These are phyloP conservation scores for Fereydounia khargensis DNA, from an alignment of 1,284 basidiomycete species.

Conservation along the genomic window DNA sequence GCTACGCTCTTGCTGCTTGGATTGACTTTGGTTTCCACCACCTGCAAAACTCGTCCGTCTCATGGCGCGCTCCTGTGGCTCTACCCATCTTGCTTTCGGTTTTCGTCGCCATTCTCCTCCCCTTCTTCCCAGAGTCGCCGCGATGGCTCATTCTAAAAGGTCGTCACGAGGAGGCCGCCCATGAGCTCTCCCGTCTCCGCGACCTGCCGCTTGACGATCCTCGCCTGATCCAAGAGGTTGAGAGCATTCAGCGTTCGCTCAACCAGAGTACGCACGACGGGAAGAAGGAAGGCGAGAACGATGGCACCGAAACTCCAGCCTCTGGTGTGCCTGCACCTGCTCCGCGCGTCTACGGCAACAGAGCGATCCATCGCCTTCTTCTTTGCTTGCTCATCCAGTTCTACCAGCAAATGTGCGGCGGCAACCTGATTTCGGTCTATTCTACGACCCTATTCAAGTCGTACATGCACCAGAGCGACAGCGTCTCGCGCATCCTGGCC, in stretches of 20 bases:
- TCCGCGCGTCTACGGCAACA: background rate
- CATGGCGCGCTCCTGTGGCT: background rate
- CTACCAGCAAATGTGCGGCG: background rate
- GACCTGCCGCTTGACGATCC: background rate
- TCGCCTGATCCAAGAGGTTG: background rate
- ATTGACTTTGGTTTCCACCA: background rate
- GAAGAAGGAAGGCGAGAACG: background rate
- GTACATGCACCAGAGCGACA: background rate
- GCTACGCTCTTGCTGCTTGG: background rate
- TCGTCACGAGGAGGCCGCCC: background rate
- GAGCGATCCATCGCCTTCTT: background rate
- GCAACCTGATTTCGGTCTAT: background rate
- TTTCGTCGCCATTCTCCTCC: background rate
- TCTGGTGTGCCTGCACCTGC: background rate
- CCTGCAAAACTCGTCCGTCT: background rate
- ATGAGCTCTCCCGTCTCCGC: background rate
- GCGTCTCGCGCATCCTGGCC: background rate
- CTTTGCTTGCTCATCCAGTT: background rate
- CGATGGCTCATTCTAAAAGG: background rate
- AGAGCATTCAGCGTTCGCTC: background rate
- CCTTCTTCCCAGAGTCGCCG: background rate
- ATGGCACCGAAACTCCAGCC: background rate
- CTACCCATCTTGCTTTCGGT: background rate
- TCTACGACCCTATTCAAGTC: background rate
- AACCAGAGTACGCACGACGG: background rate